Evolutionary conservation across 352 stramenopile genomes (phyloP).

Genomic region (Globisporangium camurandrum): DNA sequence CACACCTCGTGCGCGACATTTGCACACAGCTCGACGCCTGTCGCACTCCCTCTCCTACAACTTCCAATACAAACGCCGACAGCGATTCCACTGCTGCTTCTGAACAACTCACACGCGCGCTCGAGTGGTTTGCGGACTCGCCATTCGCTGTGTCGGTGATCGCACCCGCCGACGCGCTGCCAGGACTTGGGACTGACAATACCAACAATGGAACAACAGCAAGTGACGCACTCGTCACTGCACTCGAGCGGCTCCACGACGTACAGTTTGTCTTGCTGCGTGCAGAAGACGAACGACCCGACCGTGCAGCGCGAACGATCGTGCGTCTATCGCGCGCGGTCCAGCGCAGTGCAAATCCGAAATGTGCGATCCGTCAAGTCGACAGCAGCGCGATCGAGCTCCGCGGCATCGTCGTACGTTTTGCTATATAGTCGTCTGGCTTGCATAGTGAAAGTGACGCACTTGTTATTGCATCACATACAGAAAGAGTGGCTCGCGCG

Average conservation of each 20-base stretch:
- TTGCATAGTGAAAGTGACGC: no score
- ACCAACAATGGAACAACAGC: neutral
- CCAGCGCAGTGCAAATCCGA: constrained; percentile 15
- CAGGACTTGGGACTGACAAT: neutral
- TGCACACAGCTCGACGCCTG: constrained; percentile 4
- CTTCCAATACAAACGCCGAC: neutral
- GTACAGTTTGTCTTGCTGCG: constrained; percentile 37
- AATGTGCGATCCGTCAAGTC: constrained; percentile 20
- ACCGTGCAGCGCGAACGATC: constrained; percentile 17
- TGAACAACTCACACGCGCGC: constrained; percentile 3
- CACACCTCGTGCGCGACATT: constrained; percentile 3
- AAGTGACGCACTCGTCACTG: constrained; percentile 1
- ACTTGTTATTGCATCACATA: no score
- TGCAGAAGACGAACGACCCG: constrained; percentile 22
- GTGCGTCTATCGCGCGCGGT: constrained; percentile 17
- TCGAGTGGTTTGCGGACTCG: constrained; percentile 9
- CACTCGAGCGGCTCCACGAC: constrained; percentile 6
- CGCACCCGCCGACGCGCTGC: constrained; percentile 11
- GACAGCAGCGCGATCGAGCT: constrained; percentile 28
- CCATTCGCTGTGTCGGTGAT: constrained; percentile 22
- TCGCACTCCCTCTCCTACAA: neutral
- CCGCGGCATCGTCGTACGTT: constrained; percentile 23
- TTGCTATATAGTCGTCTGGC: no score
- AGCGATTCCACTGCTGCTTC: neutral
- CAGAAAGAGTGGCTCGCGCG: constrained; percentile 41